Percentiles rank a stretch among this genome's conserved stretches.
phyloP scores from a whole-genome alignment of 441 rosid genomes.

The Populus hybrid region DNA sequence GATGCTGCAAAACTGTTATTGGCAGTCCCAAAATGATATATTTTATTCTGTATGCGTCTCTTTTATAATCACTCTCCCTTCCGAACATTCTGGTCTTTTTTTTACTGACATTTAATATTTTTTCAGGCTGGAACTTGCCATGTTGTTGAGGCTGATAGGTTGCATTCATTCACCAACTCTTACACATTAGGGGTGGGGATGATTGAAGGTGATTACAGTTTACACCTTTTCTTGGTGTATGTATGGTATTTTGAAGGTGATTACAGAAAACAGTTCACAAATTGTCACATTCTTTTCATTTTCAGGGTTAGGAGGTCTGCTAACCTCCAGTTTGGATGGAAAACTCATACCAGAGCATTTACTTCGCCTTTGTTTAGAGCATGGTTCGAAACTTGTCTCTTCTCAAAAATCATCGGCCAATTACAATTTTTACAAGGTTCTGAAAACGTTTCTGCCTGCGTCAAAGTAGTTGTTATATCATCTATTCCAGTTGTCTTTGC shows the following conservation, averaged over 20 bases:
- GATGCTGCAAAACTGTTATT: background rate
- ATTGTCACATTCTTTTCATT: constrained; percentile 12
- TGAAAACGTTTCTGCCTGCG: background rate
- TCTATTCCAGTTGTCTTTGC: constrained; percentile 10
- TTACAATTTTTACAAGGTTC: constrained; percentile 95
- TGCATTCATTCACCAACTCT: constrained; percentile 61
- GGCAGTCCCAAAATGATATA: background rate
- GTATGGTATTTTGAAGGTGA: background rate
- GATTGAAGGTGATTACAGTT: constrained; percentile 58
- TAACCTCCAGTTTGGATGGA: constrained; percentile 65
- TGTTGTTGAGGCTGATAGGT: constrained; percentile 52
- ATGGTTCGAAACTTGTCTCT: constrained; percentile 43
- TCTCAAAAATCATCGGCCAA: constrained; percentile 36
- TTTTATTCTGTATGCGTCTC: background rate
- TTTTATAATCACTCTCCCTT: background rate
- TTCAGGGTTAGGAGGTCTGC: constrained; percentile 66
- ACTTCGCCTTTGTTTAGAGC: constrained; percentile 72
- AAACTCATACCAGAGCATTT: constrained; percentile 85
- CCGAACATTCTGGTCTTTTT: background rate
- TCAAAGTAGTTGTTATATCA: constrained; percentile 14
- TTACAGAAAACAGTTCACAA: background rate
- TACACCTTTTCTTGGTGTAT: constrained; percentile 9
- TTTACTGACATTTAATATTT: constrained; percentile 20
- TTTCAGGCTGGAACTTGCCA: constrained; percentile 61
- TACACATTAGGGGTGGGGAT: constrained; percentile 72